Evolutionary conservation across 345 rosid genomes (phyloP), one percentile per base, ranked within the genome.

Genomic region (Schrenkiella parvula): DNA sequence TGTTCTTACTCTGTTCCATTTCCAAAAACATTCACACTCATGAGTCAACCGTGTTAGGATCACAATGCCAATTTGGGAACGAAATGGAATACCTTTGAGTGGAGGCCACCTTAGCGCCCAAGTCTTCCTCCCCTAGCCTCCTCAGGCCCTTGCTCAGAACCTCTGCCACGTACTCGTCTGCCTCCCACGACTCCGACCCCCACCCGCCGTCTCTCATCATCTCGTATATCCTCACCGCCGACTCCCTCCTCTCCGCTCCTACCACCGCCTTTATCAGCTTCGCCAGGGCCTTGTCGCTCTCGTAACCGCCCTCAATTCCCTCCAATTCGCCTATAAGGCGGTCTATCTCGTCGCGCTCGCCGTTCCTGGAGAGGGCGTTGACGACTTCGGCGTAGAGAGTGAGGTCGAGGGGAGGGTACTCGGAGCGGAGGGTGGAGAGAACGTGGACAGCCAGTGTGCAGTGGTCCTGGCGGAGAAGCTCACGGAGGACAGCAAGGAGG

Each of bases 401-500:
- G 63, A 95, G 79, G 75, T 87, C 90, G 1, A 54, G 46, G 21
- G 77, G 80, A 3, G 87, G 83, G 72, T 86, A 84, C 56, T 95
- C 98, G 5, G 87, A 64, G 2, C 86, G 84, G 78, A 87, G 42
- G 43, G 79, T 79, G 82, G 85, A 81, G 81, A 87, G 88, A 15
- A 83, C 98, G 79, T 75, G 87, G 71, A 95, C 81, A 29, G 93
- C 96, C 68, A 89, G 85, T 22, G 72, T 26, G 78, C 93, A 87
- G 57, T 76, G 79, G 55, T 85, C 91, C 66, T 91, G 98, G 2
- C 96, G 90, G 5, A 95, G 90, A 77, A 95, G 93, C 84, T 95
- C 97, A 3, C 89, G 87, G 11, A 86, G 79, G 55, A 84, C 72
- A 32, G 93, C 68, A 18, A 86, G 55, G 73, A 91, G 88, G 75